Percentiles rank a stretch among this genome's conserved stretches.
Conservation (phyloP, 306 rosid species). For the Vigna reflexopilosa region DNA sequence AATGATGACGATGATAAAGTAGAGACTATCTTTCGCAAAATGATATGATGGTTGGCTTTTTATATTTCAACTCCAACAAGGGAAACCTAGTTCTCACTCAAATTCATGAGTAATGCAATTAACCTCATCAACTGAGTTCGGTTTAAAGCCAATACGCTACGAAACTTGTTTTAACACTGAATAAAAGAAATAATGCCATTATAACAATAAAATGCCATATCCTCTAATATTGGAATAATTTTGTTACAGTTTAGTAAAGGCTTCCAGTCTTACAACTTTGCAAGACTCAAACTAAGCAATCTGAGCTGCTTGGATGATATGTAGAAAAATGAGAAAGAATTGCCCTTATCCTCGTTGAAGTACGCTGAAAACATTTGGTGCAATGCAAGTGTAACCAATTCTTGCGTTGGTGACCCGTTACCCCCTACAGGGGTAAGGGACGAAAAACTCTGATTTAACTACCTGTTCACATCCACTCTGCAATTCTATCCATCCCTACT, state of each 20-base stretch:
- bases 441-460: background rate
- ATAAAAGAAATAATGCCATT: background rate
- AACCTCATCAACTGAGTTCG: background rate
- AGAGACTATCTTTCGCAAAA: too few species aligned
- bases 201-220: constrained; percentile 3
- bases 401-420: background rate
- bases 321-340: constrained; percentile 9
- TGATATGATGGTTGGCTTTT: background rate
- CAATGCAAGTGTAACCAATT: background rate
- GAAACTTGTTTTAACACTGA: background rate
- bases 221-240: constrained; percentile 13
- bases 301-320: background rate
- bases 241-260: constrained; percentile 9
- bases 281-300: constrained; percentile 5
- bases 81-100: background rate
- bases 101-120: background rate
- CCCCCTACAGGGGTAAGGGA: background rate
- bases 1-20: too few species aligned
- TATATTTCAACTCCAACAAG: background rate
- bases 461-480: constrained; percentile 7
- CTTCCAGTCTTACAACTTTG: too few species aligned
- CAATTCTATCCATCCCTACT: constrained; percentile 27
- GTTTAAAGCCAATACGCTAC: background rate
- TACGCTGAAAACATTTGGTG: constrained; percentile 11
- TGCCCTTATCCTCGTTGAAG: background rate